Base-by-base conservation (phyloP, 257 asterid genomes). In the Solanum rostratum region DNA sequence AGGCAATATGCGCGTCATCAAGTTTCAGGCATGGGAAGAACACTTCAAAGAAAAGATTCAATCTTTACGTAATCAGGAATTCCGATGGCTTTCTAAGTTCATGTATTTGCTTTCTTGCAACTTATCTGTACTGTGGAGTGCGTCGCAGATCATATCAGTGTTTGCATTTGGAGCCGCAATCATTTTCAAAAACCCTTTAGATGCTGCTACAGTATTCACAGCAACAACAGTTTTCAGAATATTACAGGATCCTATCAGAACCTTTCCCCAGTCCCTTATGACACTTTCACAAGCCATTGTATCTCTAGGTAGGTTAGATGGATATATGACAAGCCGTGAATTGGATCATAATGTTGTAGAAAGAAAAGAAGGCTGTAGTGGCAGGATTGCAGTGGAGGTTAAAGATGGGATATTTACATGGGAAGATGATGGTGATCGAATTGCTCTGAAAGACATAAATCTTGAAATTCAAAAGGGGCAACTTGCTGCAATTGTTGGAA, bases 11-110 rank as follows among this genome's bases (percentile, higher is more conserved):
- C 88, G 95, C 0, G 98, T 93, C 52, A 92, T 94, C 82, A 94
- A 92, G 84, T 93, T 94, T 55, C 98, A 94, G 66, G 98, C 95
- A 7, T 94, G 98, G 98, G 98, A 94, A 79, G 93, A 93, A 66
- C 93, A 92, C 68, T 94, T 94, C 85, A 69, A 49, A 52, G 55
- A 87, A 69, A 91, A 83, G 82, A 91, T 94, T n/a, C 89, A 63
- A 13, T 55, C 87, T 6, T 84, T 90, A 39, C 89, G 98, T 1
- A 89, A 80, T 14, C 41, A 50, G 29, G 97, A 94, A 84, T 92
- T 71, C 13, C 57, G 84, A 1, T 94, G 98, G 98, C 90, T 94
- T 2, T 43, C 88, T 27, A 94, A 92, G 86, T 91, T 92, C 55
- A 76, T 87, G 87, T 94, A 84, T 82, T 50, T 69, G 7, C 22